Percentiles rank a stretch among this genome's conserved stretches.
Conservation (phyloP, 2,329 filamentous ascomycete species). For the Fusarium begoniae region DNA sequence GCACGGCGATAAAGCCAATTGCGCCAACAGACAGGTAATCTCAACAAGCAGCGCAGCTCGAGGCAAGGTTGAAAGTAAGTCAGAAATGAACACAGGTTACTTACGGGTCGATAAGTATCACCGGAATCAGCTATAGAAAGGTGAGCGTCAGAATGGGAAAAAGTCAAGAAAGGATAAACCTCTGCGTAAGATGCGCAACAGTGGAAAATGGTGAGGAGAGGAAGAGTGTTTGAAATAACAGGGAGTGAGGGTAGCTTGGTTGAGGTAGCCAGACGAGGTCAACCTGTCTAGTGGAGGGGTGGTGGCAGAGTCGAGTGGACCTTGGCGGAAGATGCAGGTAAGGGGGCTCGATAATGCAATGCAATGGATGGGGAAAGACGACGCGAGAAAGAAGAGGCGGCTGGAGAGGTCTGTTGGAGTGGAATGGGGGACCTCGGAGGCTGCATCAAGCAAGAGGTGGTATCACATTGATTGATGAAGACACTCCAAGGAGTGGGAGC, state of each 20-base stretch:
- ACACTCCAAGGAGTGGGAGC: conserved; percentile 45
- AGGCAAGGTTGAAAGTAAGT: conserved; percentile 11
- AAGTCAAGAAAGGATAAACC: conserved; percentile 36
- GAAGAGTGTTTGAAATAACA: conserved; percentile 47
- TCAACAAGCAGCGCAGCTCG: conserved; percentile 7
- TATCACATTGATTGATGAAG: conserved; percentile 49
- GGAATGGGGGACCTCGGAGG: conserved; percentile 45
- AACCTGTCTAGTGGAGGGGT: conserved; percentile 48
- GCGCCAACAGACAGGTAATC: conserved; percentile 15
- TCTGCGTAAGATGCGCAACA: conserved; percentile 38
- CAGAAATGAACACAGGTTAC: conserved; percentile 44
- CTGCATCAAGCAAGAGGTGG: conserved; percentile 47
- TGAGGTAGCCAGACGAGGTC: conserved; percentile 30
- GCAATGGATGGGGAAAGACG: conserved; percentile 44
- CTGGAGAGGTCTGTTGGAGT: conserved; percentile 42
- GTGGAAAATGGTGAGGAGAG: conserved; percentile 38
- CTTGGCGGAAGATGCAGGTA: conserved; percentile 58
- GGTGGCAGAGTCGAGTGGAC: conserved; percentile 53
- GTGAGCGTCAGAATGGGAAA: conserved; percentile 44
- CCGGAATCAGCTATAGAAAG: conserved; percentile 66
- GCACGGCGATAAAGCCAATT: conserved; percentile 21
- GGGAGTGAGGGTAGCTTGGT: conserved; percentile 45
- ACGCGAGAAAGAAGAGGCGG: conserved; percentile 44
- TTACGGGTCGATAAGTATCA: conserved; percentile 70
- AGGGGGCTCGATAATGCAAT: conserved; percentile 51